These are phyloP conservation scores for Microdochium bolleyi DNA, from an alignment of 2,329 filamentous ascomycete genomes.

Conservation along the genomic window DNA sequence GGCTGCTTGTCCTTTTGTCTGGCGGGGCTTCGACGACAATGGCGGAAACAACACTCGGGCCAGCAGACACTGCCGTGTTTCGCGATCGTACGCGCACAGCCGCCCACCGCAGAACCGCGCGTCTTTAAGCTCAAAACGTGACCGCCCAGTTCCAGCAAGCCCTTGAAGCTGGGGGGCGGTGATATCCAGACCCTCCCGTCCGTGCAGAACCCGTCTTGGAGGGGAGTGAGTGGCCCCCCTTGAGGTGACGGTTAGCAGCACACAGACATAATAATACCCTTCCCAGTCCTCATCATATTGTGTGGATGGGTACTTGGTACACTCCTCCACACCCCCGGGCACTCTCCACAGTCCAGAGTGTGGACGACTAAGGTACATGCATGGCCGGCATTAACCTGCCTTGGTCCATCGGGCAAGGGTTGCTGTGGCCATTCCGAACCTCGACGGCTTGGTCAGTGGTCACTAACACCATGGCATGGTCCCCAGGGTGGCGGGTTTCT, in stretches of 20 bases:
- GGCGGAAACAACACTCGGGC: too few relatives aligned
- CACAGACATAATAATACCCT: background rate
- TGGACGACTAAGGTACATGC: background rate
- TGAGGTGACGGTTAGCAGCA: background rate
- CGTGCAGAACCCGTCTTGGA: background rate
- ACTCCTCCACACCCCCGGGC: background rate
- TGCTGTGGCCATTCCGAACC: background rate
- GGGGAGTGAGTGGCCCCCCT: background rate
- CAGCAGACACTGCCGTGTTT: too few relatives aligned
- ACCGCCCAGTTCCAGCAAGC: background rate
- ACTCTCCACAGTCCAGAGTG: background rate
- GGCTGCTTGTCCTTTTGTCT: too few relatives aligned
- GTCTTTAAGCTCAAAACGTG: background rate
- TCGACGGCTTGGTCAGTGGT: background rate
- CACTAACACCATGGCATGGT: background rate
- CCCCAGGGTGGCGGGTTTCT: background rate
- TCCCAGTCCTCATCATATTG: background rate
- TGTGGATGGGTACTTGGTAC: background rate
- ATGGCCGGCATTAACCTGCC: background rate
- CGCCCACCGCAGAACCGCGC: background rate
- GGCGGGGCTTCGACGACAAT: too few relatives aligned
- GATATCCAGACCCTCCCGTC: background rate
- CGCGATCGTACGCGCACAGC: too few relatives aligned
- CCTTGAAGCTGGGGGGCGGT: background rate
- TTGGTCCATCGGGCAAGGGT: background rate